A percentile compares a stretch with the other conserved stretches of the same genome.
Evolutionary conservation across 1,284 basidiomycete genomes (phyloP).

Genomic region (Acaromyces ingoldii): DNA sequence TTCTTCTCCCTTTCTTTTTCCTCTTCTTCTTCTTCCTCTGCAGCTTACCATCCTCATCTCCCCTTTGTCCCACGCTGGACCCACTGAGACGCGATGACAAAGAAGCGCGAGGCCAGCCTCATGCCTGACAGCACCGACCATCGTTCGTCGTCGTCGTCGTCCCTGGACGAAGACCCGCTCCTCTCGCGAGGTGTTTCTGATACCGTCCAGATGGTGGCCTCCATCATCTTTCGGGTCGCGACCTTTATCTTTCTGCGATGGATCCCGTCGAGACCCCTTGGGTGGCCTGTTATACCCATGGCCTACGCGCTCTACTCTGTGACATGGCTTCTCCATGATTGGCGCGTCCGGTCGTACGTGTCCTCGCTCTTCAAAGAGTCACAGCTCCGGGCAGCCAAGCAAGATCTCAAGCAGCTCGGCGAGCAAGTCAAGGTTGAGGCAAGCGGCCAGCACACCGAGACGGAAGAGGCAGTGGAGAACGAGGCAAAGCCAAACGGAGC

Average conservation of each 20-base stretch:
- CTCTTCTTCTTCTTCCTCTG: too few species aligned
- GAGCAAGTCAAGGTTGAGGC: slow-evolving; percentile 24
- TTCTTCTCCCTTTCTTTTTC: too few species aligned
- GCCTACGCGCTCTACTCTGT: slow-evolving; percentile 28
- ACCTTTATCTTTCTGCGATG: slow-evolving; percentile 42
- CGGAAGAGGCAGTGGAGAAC: slow-evolving; percentile 16
- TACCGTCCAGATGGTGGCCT: slow-evolving; percentile 23
- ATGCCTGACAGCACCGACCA: not conserved
- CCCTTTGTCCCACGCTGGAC: too few species aligned
- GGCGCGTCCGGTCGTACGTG: slow-evolving; percentile 9
- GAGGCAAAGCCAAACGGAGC: not conserved
- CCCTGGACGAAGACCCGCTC: not conserved
- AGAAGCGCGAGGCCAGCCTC: slow-evolving; percentile 4
- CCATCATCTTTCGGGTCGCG: slow-evolving; percentile 34
- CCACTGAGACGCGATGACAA: too few species aligned
- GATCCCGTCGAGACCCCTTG: slow-evolving; percentile 32
- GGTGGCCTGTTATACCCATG: slow-evolving; percentile 24
- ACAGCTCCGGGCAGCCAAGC: slow-evolving; percentile 9
- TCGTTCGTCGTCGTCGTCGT: not conserved
- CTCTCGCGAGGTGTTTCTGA: slow-evolving; percentile 16
- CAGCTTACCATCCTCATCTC: too few species aligned
- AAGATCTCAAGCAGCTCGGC: slow-evolving; percentile 25
- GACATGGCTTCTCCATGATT: slow-evolving; percentile 25
- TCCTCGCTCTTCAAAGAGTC: not conserved
- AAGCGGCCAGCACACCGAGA: slow-evolving; percentile 16